Conservation (phyloP, 2,329 filamentous ascomycete genomes). For the Xylariaceae sp. region DNA sequence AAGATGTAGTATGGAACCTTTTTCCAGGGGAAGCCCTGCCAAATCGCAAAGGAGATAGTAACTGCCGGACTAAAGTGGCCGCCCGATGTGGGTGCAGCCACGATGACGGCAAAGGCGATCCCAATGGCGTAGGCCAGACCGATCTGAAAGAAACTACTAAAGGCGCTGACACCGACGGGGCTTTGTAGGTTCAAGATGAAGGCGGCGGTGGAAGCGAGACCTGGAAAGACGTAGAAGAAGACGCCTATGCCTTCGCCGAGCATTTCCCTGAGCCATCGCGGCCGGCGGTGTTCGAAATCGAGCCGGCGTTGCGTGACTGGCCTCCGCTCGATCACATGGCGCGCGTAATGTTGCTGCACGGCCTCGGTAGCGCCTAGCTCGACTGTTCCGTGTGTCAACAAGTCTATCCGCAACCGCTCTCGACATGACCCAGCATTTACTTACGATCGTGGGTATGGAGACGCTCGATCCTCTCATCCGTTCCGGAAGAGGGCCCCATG, state of each 20-base stretch:
- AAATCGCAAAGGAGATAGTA: neutral
- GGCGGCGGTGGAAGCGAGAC: constrained; percentile 1
- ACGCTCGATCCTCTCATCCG: neutral
- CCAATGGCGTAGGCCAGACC: constrained; percentile 3
- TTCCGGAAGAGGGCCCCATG: neutral
- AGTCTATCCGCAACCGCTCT: neutral
- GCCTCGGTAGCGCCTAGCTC: constrained; percentile 4
- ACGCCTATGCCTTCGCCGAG: constrained; percentile 4
- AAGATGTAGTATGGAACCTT: constrained; percentile 2
- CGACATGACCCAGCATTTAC: neutral
- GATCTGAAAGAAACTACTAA: constrained; percentile 1
- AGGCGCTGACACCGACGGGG: neutral
- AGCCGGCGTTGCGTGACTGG: constrained; percentile 1
- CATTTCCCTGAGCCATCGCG: neutral
- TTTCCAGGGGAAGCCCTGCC: constrained; percentile 2
- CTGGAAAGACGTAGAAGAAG: constrained; percentile 49
- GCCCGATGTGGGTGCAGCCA: neutral
- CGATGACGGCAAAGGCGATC: constrained; percentile 3
- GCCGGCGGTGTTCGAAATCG: constrained; percentile 3
- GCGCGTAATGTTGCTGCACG: constrained; percentile 1
- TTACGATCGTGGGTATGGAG: neutral
- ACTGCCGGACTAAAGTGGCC: constrained; percentile 4
- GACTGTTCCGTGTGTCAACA: neutral
- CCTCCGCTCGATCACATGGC: constrained; percentile 1
- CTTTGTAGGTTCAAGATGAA: neutral